Evolutionary conservation across 306 rosid genomes (phyloP).

Genomic region (Cicer chorassanicum): DNA sequence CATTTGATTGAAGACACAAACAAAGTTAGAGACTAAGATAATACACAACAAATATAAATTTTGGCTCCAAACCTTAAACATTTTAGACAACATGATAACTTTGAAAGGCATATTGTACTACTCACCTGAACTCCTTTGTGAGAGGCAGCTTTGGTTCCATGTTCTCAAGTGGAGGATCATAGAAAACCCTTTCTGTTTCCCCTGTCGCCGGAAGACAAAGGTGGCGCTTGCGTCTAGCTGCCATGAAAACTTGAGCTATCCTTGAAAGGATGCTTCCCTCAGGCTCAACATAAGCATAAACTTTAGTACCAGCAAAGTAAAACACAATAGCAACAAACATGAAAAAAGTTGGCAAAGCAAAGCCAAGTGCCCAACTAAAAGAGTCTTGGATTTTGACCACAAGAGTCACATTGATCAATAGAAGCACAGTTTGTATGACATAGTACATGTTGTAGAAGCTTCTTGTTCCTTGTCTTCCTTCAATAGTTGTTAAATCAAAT

Average conservation of each 20-base stretch:
- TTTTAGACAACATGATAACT: too few relatives aligned
- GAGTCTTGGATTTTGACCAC: constrained; percentile 62
- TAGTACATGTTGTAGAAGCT: constrained; percentile 60
- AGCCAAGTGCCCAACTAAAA: constrained; percentile 64
- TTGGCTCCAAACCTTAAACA: too few relatives aligned
- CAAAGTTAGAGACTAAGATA: too few relatives aligned
- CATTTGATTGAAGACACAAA: too few relatives aligned
- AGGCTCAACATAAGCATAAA: constrained; percentile 45
- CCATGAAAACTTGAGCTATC: constrained; percentile 56
- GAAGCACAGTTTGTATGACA: constrained; percentile 29
- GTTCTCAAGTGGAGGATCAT: constrained; percentile 49
- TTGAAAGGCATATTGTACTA: too few relatives aligned
- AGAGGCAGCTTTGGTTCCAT: constrained; percentile 49
- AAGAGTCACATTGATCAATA: constrained; percentile 46
- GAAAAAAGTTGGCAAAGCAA: constrained; percentile 51
- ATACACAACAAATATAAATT: too few relatives aligned
- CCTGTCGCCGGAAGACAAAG: constrained; percentile 42
- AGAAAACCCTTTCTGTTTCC: not conserved
- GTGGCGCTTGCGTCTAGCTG: constrained; percentile 52
- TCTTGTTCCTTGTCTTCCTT: constrained; percentile 56
- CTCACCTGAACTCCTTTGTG: constrained; percentile 43
- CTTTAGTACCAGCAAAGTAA: constrained; percentile 50
- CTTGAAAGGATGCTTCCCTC: constrained; percentile 27
- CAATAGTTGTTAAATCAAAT: constrained; percentile 51
- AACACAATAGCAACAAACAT: constrained; percentile 53